Evolutionary conservation across 805 yeast genomes (phyloP).

Genomic region (Kockiozyma suomiensis): DNA sequence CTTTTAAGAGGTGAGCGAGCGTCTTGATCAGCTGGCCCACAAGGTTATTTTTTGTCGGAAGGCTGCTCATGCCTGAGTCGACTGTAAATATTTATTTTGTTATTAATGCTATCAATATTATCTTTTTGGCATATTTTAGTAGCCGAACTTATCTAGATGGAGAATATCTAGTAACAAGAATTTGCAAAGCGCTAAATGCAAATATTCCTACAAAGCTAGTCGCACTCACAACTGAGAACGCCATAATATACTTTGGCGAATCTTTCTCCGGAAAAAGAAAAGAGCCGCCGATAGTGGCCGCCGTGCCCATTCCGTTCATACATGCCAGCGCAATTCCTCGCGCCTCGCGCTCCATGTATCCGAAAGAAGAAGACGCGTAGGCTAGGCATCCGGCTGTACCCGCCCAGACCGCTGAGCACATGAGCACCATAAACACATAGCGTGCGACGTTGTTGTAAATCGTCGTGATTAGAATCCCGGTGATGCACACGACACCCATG

Average conservation of each 20-base stretch:
- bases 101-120: too few relatives aligned
- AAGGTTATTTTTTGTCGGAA: too few relatives aligned
- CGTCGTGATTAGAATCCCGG: constrained; percentile 2
- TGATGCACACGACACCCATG: background rate
- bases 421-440: constrained; percentile 18
- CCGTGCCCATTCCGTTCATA: constrained; percentile 25
- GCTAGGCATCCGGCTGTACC: constrained; percentile 19
- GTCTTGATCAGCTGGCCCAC: too few relatives aligned
- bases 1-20: too few relatives aligned
- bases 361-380: constrained; percentile 22
- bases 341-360: constrained; percentile 20
- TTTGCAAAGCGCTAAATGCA: constrained; percentile 13
- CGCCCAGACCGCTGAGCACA: constrained; percentile 21
- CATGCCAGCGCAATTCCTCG: constrained; percentile 25
- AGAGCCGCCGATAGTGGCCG: constrained; percentile 18
- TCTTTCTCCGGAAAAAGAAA: constrained; percentile 21
- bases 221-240: constrained; percentile 22
- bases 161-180: constrained; percentile 1
- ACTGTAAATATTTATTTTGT: too few relatives aligned
- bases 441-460: constrained; percentile 15
- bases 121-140: too few relatives aligned
- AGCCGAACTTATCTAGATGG: background rate
- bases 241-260: constrained; percentile 28
- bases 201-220: constrained; percentile 19
- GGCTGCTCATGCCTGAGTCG: too few relatives aligned